Conservation (phyloP, 1,139 yeast species). For the Magnusiomyces suaveolens region DNA sequence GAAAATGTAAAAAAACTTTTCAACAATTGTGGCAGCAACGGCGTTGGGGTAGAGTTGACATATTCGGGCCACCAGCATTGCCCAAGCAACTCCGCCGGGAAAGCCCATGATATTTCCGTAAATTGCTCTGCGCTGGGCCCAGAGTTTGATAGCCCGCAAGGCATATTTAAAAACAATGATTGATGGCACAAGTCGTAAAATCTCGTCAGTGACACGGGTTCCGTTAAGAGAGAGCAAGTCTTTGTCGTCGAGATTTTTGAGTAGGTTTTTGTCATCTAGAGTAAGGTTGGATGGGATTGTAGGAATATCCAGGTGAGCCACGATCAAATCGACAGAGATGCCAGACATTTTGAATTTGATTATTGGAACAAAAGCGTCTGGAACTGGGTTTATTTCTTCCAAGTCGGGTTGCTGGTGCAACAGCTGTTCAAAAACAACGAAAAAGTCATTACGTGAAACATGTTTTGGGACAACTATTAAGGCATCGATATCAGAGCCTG, state of each 20-base stretch:
- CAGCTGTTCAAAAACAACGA: slow-evolving; percentile 61
- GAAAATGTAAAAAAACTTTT: slow-evolving; percentile 77
- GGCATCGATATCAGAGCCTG: slow-evolving; percentile 96
- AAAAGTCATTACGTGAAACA: slow-evolving; percentile 83
- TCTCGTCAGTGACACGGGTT: slow-evolving; percentile 94
- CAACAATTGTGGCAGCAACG: slow-evolving; percentile 80
- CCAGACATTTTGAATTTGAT: slow-evolving; percentile 82
- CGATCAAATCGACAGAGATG: slow-evolving; percentile 80
- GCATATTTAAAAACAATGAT: slow-evolving; percentile 91
- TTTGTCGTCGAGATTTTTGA: slow-evolving; percentile 79
- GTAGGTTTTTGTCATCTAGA: slow-evolving; percentile 71
- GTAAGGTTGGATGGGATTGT: slow-evolving; percentile 68
- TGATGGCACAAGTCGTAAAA: slow-evolving; percentile 78
- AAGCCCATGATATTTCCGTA: slow-evolving; percentile 93
- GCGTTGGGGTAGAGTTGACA: slow-evolving; percentile 96
- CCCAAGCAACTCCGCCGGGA: slow-evolving; percentile 99
- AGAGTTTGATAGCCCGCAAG: slow-evolving; percentile 78
- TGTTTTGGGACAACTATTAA: slow-evolving; percentile 93
- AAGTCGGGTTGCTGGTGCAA: slow-evolving; percentile 64
- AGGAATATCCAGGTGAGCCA: slow-evolving; percentile 72
- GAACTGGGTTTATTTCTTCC: slow-evolving; percentile 84
- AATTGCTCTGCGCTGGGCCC: slow-evolving; percentile 94
- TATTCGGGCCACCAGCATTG: slow-evolving; percentile 93
- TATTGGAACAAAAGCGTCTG: slow-evolving; percentile 95
- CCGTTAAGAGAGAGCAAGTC: slow-evolving; percentile 88